These are phyloP conservation scores for Stropharia rugosoannulata DNA, from an alignment of 768 basidiomycete genomes.

Conservation along the genomic window DNA sequence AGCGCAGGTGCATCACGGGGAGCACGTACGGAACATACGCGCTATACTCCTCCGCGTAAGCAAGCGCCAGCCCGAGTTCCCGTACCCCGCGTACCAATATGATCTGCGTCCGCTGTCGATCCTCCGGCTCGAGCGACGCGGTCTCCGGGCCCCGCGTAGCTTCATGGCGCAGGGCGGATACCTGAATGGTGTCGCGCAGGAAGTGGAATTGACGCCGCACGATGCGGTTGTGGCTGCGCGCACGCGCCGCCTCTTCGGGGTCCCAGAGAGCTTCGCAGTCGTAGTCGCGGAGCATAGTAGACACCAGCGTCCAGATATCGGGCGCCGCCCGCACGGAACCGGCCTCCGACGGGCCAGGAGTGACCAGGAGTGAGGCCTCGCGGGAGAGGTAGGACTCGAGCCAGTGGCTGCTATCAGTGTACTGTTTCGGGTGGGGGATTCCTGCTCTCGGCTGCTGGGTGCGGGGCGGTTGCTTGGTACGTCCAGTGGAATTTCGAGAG, in stretches of 20 bases:
- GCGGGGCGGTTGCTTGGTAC: neutral
- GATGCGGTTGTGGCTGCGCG: slow-evolving; percentile 1
- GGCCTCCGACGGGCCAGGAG: slow-evolving; percentile 14
- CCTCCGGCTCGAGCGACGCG: slow-evolving; percentile 6
- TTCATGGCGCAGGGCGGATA: slow-evolving; percentile 10
- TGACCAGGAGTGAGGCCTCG: slow-evolving; percentile 25
- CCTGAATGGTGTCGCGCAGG: slow-evolving; percentile 13
- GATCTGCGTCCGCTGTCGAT: slow-evolving; percentile 15
- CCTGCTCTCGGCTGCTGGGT: slow-evolving; percentile 2
- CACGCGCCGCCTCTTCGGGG: slow-evolving; percentile 7
- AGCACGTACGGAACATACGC: slow-evolving; percentile 5
- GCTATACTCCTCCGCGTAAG: slow-evolving; percentile 24
- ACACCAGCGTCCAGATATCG: slow-evolving; percentile 43
- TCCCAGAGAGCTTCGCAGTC: slow-evolving; percentile 36
- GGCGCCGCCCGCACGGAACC: slow-evolving; percentile 12
- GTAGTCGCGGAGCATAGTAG: slow-evolving; percentile 38
- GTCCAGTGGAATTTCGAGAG: slow-evolving; percentile 3
- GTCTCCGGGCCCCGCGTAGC: neutral
- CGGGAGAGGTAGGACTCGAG: slow-evolving; percentile 47
- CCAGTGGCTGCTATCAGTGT: slow-evolving; percentile 43
- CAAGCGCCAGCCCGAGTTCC: slow-evolving; percentile 31
- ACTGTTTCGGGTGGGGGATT: slow-evolving; percentile 25
- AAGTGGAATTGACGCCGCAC: slow-evolving; percentile 10
- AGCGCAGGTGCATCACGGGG: slow-evolving; percentile 10
- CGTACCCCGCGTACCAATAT: slow-evolving; percentile 26